Evolutionary conservation across 352 stramenopile species (phyloP), one percentile per base, ranked within the genome.

Genomic region (Phytophthora vignae): DNA sequence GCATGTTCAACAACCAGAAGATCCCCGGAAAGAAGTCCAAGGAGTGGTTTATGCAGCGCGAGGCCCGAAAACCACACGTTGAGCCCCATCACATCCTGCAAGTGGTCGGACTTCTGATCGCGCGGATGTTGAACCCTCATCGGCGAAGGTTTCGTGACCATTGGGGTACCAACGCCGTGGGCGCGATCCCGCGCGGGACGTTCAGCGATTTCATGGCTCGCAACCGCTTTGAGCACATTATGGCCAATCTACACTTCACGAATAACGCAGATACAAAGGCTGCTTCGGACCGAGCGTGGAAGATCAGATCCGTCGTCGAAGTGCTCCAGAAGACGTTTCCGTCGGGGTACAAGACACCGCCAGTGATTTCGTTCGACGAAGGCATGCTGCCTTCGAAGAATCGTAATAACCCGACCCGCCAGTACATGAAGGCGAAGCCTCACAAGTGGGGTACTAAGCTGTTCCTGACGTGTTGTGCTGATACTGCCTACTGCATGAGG

Each of bases 361-460:
- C 46, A 14, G 46, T 54, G 14, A 19, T 54, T 14, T 54, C 46
- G 9, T 54, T 54, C 19, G 46, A 54, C 9, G 46, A 54, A 27
- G 46, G 46, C 3, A 54, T 54, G 8, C 6, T 54, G n/a, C 46
- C 19, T 54, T 29, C 46, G 3, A 25, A 29, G 8, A 54, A 31
- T 14, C n/a, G 46, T 1, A 31, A 31, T 10, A 54, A 54, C 46
- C 46, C 19, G 7, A 54, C 46, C 1, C 46, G 46, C 9, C 46
- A 54, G 19, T 54, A 54, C n/a, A 19, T 54, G n/a, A 54, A 54
- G 17, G 19, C 46, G 3, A 54, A 54, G 46, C 46, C 46, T 2
- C 46, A 31, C 46, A 54, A 11, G 22, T 71, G 55, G 64, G 64
- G 55, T 4, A 64, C 64, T 1, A 71, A 71, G 46, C 44, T 71